A percentile compares a stretch with the other conserved stretches of the same genome.
Conservation (phyloP, 148 eudicot species). For the Polygonum aviculare region DNA sequence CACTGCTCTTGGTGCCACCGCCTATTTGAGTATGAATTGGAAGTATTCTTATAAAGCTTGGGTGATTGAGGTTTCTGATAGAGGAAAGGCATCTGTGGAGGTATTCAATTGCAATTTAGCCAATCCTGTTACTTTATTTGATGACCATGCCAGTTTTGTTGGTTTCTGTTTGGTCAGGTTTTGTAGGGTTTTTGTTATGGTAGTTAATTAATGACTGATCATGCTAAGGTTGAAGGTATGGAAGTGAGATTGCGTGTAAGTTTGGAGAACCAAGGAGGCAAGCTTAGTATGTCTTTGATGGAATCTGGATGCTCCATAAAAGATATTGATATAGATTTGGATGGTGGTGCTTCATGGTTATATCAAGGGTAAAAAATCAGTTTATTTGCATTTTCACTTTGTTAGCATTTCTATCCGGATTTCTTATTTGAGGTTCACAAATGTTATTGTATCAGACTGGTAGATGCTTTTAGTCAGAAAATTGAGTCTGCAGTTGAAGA, state of each 20-base stretch:
- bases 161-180: not conserved
- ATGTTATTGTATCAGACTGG: conserved; percentile 36
- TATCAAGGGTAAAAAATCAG: conserved; percentile 73
- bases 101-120: conserved; percentile 20
- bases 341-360: conserved; percentile 97
- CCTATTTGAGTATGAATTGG: conserved; percentile 79
- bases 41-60: conserved; percentile 64
- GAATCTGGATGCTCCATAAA: conserved; percentile 69
- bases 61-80: conserved; percentile 60
- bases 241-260: conserved; percentile 50
- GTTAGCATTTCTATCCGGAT: not conserved
- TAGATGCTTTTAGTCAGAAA: conserved; percentile 60
- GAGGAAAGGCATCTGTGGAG: conserved; percentile 71
- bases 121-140: not conserved
- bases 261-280: conserved; percentile 51
- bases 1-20: conserved; percentile 45
- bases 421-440: not conserved
- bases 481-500: conserved; percentile 64
- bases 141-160: not conserved
- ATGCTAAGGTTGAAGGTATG: conserved; percentile 77
- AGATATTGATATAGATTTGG: conserved; percentile 48
- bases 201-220: conserved; percentile 18
- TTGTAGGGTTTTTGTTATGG: not conserved
- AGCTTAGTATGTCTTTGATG: conserved; percentile 44
- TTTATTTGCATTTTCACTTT: not conserved